phyloP scores from a whole-genome alignment of 345 rosid species.

The Pistacia atlantica region DNA sequence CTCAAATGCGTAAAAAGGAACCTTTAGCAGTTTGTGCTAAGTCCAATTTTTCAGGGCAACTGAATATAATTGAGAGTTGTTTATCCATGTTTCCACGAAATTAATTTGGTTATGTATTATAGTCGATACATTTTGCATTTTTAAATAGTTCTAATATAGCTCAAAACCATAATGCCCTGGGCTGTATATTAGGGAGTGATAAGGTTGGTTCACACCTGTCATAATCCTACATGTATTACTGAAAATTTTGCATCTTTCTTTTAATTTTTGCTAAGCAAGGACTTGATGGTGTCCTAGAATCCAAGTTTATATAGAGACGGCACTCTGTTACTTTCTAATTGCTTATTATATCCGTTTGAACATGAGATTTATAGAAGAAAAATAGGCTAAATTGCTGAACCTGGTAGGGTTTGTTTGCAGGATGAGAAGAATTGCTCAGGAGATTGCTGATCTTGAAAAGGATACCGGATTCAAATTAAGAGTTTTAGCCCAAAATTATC shows the following conservation, averaged over 20 bases:
- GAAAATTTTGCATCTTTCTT: not conserved
- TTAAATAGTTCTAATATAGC: not conserved
- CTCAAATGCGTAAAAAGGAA: too few relatives aligned
- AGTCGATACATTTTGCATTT: not conserved
- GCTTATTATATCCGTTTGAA: not conserved
- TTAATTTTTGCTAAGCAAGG: not conserved
- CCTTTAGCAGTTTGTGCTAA: not conserved
- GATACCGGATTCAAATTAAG: conserved; percentile 86
- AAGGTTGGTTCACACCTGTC: not conserved
- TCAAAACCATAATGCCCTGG: not conserved
- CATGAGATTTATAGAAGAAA: not conserved
- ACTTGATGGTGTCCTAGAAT: not conserved
- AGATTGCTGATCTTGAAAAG: conserved; percentile 72
- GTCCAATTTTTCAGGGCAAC: not conserved
- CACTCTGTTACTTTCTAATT: not conserved
- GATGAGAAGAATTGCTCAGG: conserved; percentile 74
- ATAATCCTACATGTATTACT: not conserved
- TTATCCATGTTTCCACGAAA: not conserved
- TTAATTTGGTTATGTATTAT: not conserved
- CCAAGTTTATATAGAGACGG: not conserved
- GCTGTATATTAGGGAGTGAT: not conserved
- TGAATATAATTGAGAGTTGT: not conserved
- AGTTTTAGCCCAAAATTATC: conserved; percentile 92
- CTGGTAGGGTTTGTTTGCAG: conserved; percentile 37
- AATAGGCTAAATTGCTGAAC: conserved; percentile 14